These are phyloP conservation scores for Cucurbita ficifolia DNA, from an alignment of 306 rosid species.

Conservation along the genomic window DNA sequence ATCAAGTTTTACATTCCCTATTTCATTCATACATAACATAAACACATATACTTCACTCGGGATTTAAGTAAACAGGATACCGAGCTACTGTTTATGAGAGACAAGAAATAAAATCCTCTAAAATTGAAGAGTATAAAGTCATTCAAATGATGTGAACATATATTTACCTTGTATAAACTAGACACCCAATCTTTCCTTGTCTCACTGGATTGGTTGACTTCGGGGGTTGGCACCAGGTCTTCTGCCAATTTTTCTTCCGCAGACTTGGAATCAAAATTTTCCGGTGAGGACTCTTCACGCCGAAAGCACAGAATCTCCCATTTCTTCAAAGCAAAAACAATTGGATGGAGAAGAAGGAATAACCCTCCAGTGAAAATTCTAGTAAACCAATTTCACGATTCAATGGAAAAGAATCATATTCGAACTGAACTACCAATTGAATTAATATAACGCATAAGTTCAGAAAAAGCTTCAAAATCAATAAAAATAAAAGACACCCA, in stretches of 20 bases:
- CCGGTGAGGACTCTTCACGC: not conserved
- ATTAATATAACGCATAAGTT: not conserved
- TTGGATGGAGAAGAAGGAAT: not conserved
- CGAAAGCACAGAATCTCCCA: constrained; percentile 5
- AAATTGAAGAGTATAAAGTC: not conserved
- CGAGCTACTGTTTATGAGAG: not conserved
- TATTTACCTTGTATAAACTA: not conserved
- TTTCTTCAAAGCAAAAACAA: not conserved
- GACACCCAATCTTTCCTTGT: not conserved
- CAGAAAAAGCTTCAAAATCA: not conserved
- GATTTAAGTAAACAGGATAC: not conserved
- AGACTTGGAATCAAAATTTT: not conserved
- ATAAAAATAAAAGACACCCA: not conserved
- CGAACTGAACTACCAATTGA: not conserved
- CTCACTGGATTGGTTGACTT: not conserved
- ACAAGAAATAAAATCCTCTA: not conserved
- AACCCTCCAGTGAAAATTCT: not conserved
- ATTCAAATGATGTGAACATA: not conserved
- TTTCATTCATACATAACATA: not conserved
- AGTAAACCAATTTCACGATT: not conserved
- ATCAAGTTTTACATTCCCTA: not conserved
- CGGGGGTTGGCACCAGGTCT: constrained; percentile 1
- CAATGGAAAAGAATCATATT: not conserved
- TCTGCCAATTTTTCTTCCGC: constrained; percentile 3
- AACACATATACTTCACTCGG: not conserved